These are phyloP conservation scores for Zymoseptoria pseudotritici DNA, from an alignment of 2,329 filamentous ascomycete species.

Conservation along the genomic window DNA sequence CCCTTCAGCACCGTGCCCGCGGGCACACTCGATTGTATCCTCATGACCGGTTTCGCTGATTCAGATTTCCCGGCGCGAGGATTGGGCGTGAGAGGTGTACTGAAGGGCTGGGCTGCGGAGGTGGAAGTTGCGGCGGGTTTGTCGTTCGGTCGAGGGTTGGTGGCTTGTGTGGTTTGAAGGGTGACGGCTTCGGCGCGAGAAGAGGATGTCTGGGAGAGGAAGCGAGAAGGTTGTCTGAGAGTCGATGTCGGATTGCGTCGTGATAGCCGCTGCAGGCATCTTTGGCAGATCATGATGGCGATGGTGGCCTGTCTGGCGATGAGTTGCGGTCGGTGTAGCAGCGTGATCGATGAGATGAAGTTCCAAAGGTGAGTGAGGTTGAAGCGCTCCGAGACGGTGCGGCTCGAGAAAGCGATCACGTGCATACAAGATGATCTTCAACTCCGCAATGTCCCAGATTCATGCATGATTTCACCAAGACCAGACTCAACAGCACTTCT, in stretches of 20 bases:
- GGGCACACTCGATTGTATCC: constrained; percentile 38
- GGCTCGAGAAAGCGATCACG: not conserved
- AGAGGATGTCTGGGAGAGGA: constrained; percentile 12
- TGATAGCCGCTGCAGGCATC: constrained; percentile 23
- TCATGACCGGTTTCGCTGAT: constrained; percentile 19
- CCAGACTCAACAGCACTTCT: not conserved
- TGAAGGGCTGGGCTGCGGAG: constrained; percentile 41
- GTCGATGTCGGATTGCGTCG: constrained; percentile 5
- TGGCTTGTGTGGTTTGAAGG: constrained; percentile 23
- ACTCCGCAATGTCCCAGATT: not conserved
- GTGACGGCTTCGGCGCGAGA: constrained; percentile 20
- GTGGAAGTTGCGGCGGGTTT: constrained; percentile 38
- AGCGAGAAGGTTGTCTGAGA: constrained; percentile 3
- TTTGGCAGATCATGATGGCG: constrained; percentile 26
- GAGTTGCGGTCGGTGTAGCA: not conserved
- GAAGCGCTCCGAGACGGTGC: not conserved
- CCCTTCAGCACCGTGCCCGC: constrained; percentile 65
- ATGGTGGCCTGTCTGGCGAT: not conserved
- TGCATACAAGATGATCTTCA: not conserved
- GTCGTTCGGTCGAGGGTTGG: constrained; percentile 26
- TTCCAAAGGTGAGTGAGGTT: not conserved
- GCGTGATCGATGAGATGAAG: not conserved
- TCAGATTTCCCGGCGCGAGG: constrained; percentile 16
- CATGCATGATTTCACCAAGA: too few relatives aligned
- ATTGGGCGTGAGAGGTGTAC: constrained; percentile 30